Evolutionary conservation across 208 protist genomes (phyloP), one percentile per base, ranked within the genome.

Genomic region (Wallacemonas sp.): DNA sequence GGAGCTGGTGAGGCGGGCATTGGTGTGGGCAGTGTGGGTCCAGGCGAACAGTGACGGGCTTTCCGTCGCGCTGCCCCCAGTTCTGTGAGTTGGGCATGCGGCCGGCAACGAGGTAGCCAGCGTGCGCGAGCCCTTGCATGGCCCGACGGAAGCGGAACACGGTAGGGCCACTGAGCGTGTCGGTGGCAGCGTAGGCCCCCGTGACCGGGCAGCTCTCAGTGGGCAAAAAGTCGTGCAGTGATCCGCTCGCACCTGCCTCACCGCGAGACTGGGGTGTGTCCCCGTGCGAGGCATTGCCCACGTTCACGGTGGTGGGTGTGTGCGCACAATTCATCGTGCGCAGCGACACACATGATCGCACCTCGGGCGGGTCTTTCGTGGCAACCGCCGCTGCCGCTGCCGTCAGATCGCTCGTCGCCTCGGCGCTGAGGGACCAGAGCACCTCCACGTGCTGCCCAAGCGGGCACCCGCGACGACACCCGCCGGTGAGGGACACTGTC

Each of bases 391-490:
- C 27, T n/a, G 42, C 32, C 50, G 52, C 64, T n/a, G 53, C 68
- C 45, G 64, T 66, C 38, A 80, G 55, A 37, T 61, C 76, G 4
- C 9, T 21, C 19, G 64, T 66, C 15, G 73, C 76, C 4, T 12
- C 62, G 58, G 64, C 63, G 1, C 65, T 75, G 13, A 88, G 63
- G 2, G 74, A 71, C 17, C 91, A 29, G 17, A 91, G 22, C 46
- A 79, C 79, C 27, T 69, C 66, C 0, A 71, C 78, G 33, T 58
- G 42, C 0, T 24, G 8, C 2, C 68, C 68, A 4, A 73, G 63
- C 10, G 87, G 87, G 67, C 71, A 76, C 39, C 87, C 87, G 8
- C 74, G 70, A 2, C 87, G 76, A 44, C 72, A 45, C 30, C 17
- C 38, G 6, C 87, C 87, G 15, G 62, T 71, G 36, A 86, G 37